Base-by-base conservation (phyloP, 345 rosid genomes). In the Eucalyptus viminalis region DNA sequence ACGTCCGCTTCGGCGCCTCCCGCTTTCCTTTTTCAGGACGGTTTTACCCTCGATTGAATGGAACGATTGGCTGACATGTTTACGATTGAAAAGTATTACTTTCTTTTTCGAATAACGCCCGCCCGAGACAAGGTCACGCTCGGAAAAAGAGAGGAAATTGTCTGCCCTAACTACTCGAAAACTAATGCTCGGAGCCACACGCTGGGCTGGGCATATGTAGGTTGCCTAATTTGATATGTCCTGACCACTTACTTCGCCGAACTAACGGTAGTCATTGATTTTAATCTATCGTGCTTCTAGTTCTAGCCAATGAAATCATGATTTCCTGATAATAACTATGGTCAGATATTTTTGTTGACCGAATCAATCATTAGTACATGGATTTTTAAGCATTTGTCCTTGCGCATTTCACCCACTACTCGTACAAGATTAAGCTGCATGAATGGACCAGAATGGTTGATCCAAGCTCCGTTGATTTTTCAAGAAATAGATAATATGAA, bases 401-500 rank as follows among this genome's bases (percentile, higher is more conserved):
- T 1, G 45, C 6, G 14, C 45, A 37, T 40, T 19, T 72, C 14
- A 11, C 43, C 8, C 8, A 1, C 11, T 21, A 0, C 37, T 72
- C 11, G 5, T 22, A 72, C 4, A 8, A 37, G 45, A 25, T 3
- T 72, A 19, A 11, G 83, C 12, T 19, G 14, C 4, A 4, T 21
- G 8, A 27, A 19, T 19, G 8, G 83, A 37, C 8, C 45, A 0
- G 2, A 58, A 58, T 3, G 2, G 1, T 58, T 11, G n/a, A 25
- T 58, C 13, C 10, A 25, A 24, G n/a, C 65, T 25, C 14, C 1
- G 3, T 58, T 5, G 13, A 11, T 58, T 11, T 0, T 6, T 3
- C 4, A 0, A 11, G 12, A 2, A 37, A 37, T 3, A 24, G 3
- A 72, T 19, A 17, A 37, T 19, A 11, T 3, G 3, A 2, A 37